Evolutionary conservation across 2,329 filamentous ascomycete genomes (phyloP).

Genomic region (Colletotrichum musicola): DNA sequence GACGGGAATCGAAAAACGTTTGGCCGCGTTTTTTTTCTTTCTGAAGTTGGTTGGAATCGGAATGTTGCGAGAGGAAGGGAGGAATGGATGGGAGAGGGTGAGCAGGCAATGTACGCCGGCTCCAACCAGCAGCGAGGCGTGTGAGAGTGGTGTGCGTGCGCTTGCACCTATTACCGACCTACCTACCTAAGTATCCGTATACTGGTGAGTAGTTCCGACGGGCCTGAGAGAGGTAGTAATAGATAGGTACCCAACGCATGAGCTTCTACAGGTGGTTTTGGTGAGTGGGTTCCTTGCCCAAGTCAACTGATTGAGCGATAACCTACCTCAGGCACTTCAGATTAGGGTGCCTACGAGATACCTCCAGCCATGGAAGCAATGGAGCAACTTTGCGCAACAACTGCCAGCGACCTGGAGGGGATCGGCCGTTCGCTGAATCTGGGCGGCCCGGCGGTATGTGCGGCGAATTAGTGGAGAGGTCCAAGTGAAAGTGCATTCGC

Average conservation of each 20-base stretch:
- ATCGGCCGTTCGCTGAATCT: constrained; percentile 39
- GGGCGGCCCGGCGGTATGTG: constrained; percentile 66
- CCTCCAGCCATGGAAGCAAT: not conserved
- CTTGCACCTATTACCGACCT: not conserved
- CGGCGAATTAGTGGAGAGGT: constrained; percentile 69
- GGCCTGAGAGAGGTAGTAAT: not conserved
- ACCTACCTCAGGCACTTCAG: not conserved
- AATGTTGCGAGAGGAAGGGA: constrained; percentile 7
- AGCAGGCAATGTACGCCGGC: constrained; percentile 35
- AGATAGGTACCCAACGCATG: not conserved
- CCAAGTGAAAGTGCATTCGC: constrained; percentile 31
- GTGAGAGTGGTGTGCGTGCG: constrained; percentile 9
- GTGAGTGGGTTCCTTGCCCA: too few species aligned
- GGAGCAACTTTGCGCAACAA: not conserved
- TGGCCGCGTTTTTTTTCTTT: constrained; percentile 49
- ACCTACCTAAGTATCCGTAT: too few species aligned
- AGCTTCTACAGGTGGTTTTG: too few species aligned
- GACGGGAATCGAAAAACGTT: constrained; percentile 44
- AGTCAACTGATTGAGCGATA: too few species aligned
- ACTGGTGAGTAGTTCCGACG: not conserved
- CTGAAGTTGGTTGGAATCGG: constrained; percentile 19
- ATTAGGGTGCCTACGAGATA: not conserved
- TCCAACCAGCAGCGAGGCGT: not conserved
- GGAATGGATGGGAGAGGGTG: constrained; percentile 38
- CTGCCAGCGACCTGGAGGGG: constrained; percentile 18